Evolutionary conservation across 495 filamentous ascomycete species (phyloP), one percentile per base, ranked within the genome.

Genomic region (Cladorrhinum samala): DNA sequence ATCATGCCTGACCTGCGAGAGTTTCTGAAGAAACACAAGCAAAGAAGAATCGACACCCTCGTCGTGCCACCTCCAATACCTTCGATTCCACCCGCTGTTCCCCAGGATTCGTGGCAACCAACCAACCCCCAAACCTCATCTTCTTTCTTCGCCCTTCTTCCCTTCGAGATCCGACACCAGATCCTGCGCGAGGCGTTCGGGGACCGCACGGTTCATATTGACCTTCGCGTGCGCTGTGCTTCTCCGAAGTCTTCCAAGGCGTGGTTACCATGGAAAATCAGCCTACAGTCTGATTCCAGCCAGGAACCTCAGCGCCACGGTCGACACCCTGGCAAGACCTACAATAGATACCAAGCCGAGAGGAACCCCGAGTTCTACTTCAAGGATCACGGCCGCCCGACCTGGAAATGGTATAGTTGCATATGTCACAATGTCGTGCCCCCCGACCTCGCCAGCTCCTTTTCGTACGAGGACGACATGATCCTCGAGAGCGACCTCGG

Each of bases 21-120:
- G n/a, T n/a, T n/a, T n/a, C n/a, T n/a, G n/a, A n/a, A n/a, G n/a
- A n/a, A n/a, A n/a, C n/a, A n/a, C n/a, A n/a, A n/a, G n/a, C n/a
- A n/a, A n/a, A n/a, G n/a, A n/a, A n/a, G n/a, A n/a, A n/a, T n/a
- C n/a, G n/a, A n/a, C n/a, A n/a, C n/a, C n/a, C n/a, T n/a, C n/a
- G n/a, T n/a, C n/a, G n/a, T n/a, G n/a, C 27, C 11, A 33, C 27
- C 27, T 33, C 27, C 8, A 18, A 13, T 9, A 2, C 18, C 2
- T 18, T 17, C 1, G 2, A 3, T 16, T 8, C 1, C 0, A 2
- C 5, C 0, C 13, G 2, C 19, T 14, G 1, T 8, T 11, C 27
- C 65, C 57, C 59, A 70, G 60, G 27, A 33, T 6, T 33, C 27
- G 6, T 33, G 27, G 27, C 5, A 11, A 5, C 27, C 27, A 33